phyloP scores from a whole-genome alignment of 2,329 filamentous ascomycete genomes.

The Neophaeococcomyces mojaviensis region DNA sequence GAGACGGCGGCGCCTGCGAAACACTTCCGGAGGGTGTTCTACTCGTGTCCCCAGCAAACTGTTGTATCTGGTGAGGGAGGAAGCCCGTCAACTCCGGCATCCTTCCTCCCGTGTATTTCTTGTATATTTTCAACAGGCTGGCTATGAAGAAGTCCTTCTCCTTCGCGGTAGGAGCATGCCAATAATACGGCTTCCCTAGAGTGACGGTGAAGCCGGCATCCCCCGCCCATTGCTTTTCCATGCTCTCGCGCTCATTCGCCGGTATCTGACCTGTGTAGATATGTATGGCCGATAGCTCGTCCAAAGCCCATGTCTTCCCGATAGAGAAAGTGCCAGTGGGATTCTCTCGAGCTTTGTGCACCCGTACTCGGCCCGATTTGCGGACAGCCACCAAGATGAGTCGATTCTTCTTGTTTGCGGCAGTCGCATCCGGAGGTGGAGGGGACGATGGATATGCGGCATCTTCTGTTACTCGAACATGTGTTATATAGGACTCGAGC shows the following conservation, averaged over 20 bases:
- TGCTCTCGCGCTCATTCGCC: slow-evolving; percentile 52
- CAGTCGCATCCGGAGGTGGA: slow-evolving; percentile 67
- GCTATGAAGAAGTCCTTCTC: slow-evolving; percentile 99
- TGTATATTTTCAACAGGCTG: slow-evolving; percentile 90
- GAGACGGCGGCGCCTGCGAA: slow-evolving; percentile 12
- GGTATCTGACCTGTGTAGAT: slow-evolving; percentile 62
- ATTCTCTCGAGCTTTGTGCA: slow-evolving; percentile 97
- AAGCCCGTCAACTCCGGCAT: slow-evolving; percentile 75
- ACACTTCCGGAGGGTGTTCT: slow-evolving; percentile 17
- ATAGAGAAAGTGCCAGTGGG: slow-evolving; percentile 90
- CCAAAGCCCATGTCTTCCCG: slow-evolving; percentile 95
- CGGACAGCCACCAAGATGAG: slow-evolving; percentile 90
- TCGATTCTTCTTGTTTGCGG: slow-evolving; percentile 74
- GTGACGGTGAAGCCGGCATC: slow-evolving; percentile 80
- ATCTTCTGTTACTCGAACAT: slow-evolving; percentile 87
- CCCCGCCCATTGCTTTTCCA: slow-evolving; percentile 67
- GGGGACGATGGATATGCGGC: slow-evolving; percentile 73
- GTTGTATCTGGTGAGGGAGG: slow-evolving; percentile 67
- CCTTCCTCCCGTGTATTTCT: slow-evolving; percentile 87
- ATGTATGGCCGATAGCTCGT: slow-evolving; percentile 77
- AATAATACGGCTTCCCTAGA: slow-evolving; percentile 91
- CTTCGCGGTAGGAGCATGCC: slow-evolving; percentile 86
- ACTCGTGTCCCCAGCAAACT: slow-evolving; percentile 51
- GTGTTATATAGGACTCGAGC: slow-evolving; percentile 93
- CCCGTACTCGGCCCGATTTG: slow-evolving; percentile 82